Base-by-base conservation (phyloP, 2,329 filamentous ascomycete genomes). In the Monosporascus sp. region DNA sequence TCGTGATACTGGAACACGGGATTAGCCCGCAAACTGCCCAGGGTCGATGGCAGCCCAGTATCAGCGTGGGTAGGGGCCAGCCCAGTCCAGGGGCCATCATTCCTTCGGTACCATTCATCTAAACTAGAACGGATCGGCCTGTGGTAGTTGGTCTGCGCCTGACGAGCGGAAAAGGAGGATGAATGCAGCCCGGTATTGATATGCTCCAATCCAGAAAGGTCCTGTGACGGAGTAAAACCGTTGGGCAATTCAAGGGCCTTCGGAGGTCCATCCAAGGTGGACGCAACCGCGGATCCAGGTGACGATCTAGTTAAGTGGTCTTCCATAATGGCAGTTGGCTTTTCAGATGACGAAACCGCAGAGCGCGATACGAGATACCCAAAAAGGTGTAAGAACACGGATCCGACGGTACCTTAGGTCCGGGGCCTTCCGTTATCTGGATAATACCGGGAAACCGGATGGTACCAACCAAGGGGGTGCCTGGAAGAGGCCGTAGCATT, bases 1-100 rank as follows among this genome's bases (percentile, higher is more conserved):
- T 60, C 66, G 50, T 58, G 65, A 71, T 51, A 71, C 64, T 37
- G 66, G 66, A 59, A 67, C 48, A 46, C 56, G 56, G 61, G 55
- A 63, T 52, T 58, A 55, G 51, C 45, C 48, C 52, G 57, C 25
- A 64, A 57, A 47, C 54, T 57, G 41, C 58, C 58, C 48, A 64
- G 48, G 15, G 68, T 59, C 37, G 62, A 58, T 20, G 65, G 54
- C 47, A 61, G 64, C 47, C 61, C 63, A 17, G 62, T 62, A 56
- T 68, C 60, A 52, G 68, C 69, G 27, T 65, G 53, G 27, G 63
- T 63, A 25, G 68, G 61, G 22, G 68, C 61, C 17, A 69, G 60
- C 20, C 58, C 64, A 47, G 60, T 63, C 75, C 75, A 79, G 49
- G 76, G 76, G 7, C 65, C 72, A 59, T 76, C 69, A 57, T 70